Evolutionary conservation across 805 yeast species (phyloP), one percentile per base, ranked within the genome.

Genomic region (Clavispora fructus): DNA sequence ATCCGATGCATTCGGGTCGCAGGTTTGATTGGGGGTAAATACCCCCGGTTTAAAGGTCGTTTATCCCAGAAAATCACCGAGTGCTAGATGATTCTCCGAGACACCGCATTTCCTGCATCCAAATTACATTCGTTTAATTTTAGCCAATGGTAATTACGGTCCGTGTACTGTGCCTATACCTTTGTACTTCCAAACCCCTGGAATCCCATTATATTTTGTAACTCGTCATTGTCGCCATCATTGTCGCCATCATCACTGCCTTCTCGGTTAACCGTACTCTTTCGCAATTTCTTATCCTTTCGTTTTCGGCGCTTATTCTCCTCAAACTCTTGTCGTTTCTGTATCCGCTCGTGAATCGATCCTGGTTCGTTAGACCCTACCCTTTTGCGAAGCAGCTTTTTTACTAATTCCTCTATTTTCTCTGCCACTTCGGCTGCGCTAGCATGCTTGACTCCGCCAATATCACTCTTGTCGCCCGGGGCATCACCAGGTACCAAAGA

Each of bases 171-270:
- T n/a, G n/a, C n/a, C n/a, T n/a, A 31, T 28, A 51, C 64, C 58
- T 78, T 80, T 2, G 83, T 67, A 8, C 75, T 57, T 0, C 78
- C 79, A 62, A 83, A 83, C 2, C 76, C 73, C 1, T 64, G 53
- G 51, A 85, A 80, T 2, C 91, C 91, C 87, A 85, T 82, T 50
- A 73, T 49, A 28, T 59, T 48, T 6, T 49, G 49, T 45, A 77
- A 49, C 26, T 62, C 69, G 47, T 50, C 54, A n/a, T 55, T 47
- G 35, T 44, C 52, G 23, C 23, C 5, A 48, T 50, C 54, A n/a
- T 55, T 47, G 35, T 44, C 52, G n/a, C n/a, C n/a, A n/a, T n/a
- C n/a, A n/a, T n/a, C n/a, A n/a, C n/a, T n/a, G n/a, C n/a, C n/a
- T n/a, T n/a, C n/a, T n/a, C n/a, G n/a, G 7, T 33, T 10, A 33